A percentile compares a stretch with the other conserved stretches of the same genome.
These are phyloP conservation scores for Alectoria sarmentosa DNA, from an alignment of 495 filamentous ascomycete species.

Conservation along the genomic window DNA sequence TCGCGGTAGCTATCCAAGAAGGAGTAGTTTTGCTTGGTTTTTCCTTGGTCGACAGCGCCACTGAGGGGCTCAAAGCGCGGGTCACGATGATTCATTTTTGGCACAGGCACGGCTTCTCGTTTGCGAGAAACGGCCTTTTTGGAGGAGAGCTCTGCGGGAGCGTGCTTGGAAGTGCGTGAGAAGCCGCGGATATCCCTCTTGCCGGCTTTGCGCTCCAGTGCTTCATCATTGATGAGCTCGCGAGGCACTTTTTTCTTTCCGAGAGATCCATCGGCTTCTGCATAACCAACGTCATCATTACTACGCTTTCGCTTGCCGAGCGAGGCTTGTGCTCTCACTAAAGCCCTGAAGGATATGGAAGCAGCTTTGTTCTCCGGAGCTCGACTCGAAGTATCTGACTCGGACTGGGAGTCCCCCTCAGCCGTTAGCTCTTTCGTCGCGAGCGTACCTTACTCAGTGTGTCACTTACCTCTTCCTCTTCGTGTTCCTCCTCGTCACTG, in stretches of 20 bases:
- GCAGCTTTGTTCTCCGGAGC: slow-evolving; percentile 25
- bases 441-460: not conserved
- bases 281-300: slow-evolving; percentile 10
- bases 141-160: slow-evolving; percentile 70
- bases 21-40: slow-evolving; percentile 60
- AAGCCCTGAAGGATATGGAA: slow-evolving; percentile 74
- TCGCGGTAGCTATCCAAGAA: slow-evolving; percentile 83
- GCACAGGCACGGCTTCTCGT: slow-evolving; percentile 56
- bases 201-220: slow-evolving; percentile 34
- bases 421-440: not conserved
- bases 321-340: slow-evolving; percentile 75
- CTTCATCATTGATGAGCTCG: slow-evolving; percentile 30
- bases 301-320: slow-evolving; percentile 42
- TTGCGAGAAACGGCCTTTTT: slow-evolving; percentile 75
- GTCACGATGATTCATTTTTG: slow-evolving; percentile 52
- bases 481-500: slow-evolving; percentile 27
- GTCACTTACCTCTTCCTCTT: slow-evolving; percentile 24
- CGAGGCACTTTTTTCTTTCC: slow-evolving; percentile 29
- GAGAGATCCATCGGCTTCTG: slow-evolving; percentile 20
- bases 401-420: not conserved
- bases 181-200: slow-evolving; percentile 35
- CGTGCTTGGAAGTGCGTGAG: slow-evolving; percentile 74
- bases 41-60: slow-evolving; percentile 45
- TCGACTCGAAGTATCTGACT: slow-evolving; percentile 4
- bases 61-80: slow-evolving; percentile 70